Evolutionary conservation across 2,329 filamentous ascomycete species (phyloP).

Genomic region (Epichloe sp.): DNA sequence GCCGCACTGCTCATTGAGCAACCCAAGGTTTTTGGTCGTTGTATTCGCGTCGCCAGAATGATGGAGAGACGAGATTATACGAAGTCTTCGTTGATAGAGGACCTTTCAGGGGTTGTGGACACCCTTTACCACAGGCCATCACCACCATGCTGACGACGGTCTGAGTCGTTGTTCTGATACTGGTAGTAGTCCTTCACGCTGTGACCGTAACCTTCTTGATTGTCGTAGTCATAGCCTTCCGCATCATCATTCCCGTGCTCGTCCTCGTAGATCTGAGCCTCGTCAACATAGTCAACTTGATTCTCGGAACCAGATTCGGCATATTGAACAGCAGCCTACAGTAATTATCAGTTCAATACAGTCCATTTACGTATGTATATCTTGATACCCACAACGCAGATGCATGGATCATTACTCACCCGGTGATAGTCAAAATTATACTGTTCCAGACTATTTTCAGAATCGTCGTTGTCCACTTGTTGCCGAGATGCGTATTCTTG

Average conservation of each 20-base stretch:
- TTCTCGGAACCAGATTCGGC: conserved; percentile 29
- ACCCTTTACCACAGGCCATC: conserved; percentile 31
- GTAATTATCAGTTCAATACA: conserved; percentile 2
- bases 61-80: conserved; percentile 5
- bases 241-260: conserved; percentile 30
- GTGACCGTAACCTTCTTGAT: conserved; percentile 24
- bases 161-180: conserved; percentile 21
- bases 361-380: neutral
- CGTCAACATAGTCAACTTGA: conserved; percentile 37
- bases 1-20: neutral
- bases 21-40: neutral
- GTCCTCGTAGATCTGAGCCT: conserved; percentile 40
- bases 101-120: neutral
- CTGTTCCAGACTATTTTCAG: conserved; percentile 34
- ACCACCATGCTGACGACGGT: conserved; percentile 22
- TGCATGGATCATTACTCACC: conserved; percentile 22
- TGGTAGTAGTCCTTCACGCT: conserved; percentile 29
- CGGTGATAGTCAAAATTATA: conserved; percentile 42
- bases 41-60: conserved; percentile 6
- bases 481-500: conserved; percentile 35
- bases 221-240: conserved; percentile 25
- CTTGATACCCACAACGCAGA: neutral
- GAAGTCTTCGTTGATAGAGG: conserved; percentile 4
- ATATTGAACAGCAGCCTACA: conserved; percentile 32
- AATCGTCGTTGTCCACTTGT: conserved; percentile 30